Conservation (phyloP, 805 yeast species). For the Monosporozyma servazzii region DNA sequence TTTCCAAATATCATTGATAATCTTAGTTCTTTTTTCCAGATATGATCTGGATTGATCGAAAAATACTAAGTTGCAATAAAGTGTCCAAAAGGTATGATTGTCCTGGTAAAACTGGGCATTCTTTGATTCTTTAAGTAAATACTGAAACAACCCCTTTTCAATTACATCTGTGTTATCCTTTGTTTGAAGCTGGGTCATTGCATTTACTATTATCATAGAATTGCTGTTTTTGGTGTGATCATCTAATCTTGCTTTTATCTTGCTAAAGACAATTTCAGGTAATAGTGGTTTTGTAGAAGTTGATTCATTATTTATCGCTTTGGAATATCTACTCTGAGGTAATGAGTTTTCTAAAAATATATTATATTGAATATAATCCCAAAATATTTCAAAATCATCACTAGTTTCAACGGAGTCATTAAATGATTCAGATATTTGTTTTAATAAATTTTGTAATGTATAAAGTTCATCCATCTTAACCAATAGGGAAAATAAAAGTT, state of each 20-base stretch:
- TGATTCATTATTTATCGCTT: background rate
- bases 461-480: slow-evolving; percentile 16
- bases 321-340: slow-evolving; percentile 13
- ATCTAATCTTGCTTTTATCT: slow-evolving; percentile 15
- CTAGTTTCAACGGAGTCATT: slow-evolving; percentile 12
- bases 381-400: slow-evolving; percentile 24
- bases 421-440: slow-evolving; percentile 9
- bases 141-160: slow-evolving; percentile 17
- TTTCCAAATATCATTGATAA: slow-evolving; percentile 16
- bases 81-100: slow-evolving; percentile 21
- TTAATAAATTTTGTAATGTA: slow-evolving; percentile 9
- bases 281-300: slow-evolving; percentile 2
- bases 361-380: slow-evolving; percentile 25
- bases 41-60: slow-evolving; percentile 20
- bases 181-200: slow-evolving; percentile 18
- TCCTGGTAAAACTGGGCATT: slow-evolving; percentile 15
- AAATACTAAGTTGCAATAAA: slow-evolving; percentile 22
- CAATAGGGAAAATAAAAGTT: slow-evolving; percentile 15
- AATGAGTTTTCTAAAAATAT: slow-evolving; percentile 12
- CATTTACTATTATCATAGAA: slow-evolving; percentile 14
- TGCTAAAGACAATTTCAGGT: slow-evolving; percentile 9
- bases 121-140: slow-evolving; percentile 10
- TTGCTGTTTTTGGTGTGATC: slow-evolving; percentile 10
- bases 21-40: slow-evolving; percentile 18
- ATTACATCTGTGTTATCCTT: slow-evolving; percentile 16